Evolutionary conservation across 2,329 filamentous ascomycete genomes (phyloP), one percentile per base, ranked within the genome.

Genomic region (Aureobasidium lini): DNA sequence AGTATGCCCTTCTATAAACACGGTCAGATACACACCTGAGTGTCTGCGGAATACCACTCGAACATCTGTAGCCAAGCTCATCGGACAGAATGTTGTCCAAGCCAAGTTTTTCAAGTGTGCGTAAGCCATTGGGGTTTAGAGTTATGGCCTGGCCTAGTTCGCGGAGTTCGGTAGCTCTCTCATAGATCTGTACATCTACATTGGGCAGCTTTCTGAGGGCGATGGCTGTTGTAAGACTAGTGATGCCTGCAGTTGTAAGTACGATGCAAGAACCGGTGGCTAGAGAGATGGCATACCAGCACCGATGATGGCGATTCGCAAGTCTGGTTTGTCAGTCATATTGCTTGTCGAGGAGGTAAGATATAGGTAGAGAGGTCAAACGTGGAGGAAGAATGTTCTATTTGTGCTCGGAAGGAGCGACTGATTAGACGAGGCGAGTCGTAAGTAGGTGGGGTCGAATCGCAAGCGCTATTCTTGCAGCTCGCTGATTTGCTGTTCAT

Each of bases 131-230:
- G 2, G 73, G 73, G 0, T 71, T 70, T 10, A 76, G 59, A 6
- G 71, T 71, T 18, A 75, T 74, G 32, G 69, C 72, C 4, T 72
- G 73, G 9, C 73, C 72, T 11, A 75, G 70, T 59, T 74, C 73
- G 53, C 66, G 67, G 34, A 75, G 62, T 60, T 70, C 61, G 1
- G 62, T 65, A 2, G 72, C 72, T 53, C 68, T 66, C 52, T 75
- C 73, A 50, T 71, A 76, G 13, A 75, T 62, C 46, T 67, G 66
- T 8, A 72, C 68, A 50, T 71, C 65, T 42, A 72, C 68, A 23
- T 64, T 53, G 8, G 70, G 64, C 40, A 67, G 68, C 32, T 68
- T 59, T 7, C 63, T 61, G 0, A 73, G 64, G 2, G 70, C 71
- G 47, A 76, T 72, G 2, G 72, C 71, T 3, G 71, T 66, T 1